A percentile compares a stretch with the other conserved stretches of the same genome.
These are phyloP conservation scores for Colletotrichum sp. DNA, from an alignment of 2,329 filamentous ascomycete species.

Conservation along the genomic window DNA sequence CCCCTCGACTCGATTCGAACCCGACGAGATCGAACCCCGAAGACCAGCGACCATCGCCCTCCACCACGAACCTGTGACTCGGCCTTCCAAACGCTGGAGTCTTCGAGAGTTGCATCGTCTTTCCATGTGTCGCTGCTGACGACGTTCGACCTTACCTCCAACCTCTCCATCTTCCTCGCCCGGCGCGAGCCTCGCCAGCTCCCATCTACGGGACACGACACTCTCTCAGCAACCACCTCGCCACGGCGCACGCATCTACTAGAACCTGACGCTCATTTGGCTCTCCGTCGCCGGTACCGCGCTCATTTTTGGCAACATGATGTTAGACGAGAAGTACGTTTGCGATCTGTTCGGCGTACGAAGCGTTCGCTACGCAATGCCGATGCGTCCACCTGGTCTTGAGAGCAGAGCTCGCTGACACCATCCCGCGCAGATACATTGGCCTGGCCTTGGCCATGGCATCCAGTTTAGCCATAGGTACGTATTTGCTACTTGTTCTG, in stretches of 20 bases:
- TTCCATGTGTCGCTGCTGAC: constrained; percentile 23
- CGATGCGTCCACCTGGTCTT: not conserved
- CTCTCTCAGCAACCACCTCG: constrained; percentile 7
- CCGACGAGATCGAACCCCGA: not conserved
- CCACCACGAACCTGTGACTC: not conserved
- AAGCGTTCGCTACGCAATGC: not conserved
- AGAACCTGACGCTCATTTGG: constrained; percentile 12
- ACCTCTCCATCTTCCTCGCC: constrained; percentile 22
- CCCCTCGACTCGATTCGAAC: constrained; percentile 6
- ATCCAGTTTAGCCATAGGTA: constrained; percentile 79
- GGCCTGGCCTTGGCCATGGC: constrained; percentile 77
- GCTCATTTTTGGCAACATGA: constrained; percentile 20
- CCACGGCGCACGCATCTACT: constrained; percentile 3
- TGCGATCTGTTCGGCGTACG: constrained; percentile 6
- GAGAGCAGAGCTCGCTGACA: constrained; percentile 32
- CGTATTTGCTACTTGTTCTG: not conserved
- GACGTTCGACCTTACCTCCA: not conserved
- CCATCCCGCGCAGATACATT: constrained; percentile 65
- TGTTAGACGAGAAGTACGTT: constrained; percentile 25
- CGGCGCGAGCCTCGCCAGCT: constrained; percentile 27
- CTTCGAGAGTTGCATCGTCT: not conserved
- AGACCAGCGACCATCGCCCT: not conserved
- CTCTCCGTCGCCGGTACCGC: constrained; percentile 1
- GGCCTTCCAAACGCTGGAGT: not conserved
- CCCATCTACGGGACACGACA: constrained; percentile 8